These are phyloP conservation scores for Lycium barbarum DNA, from an alignment of 257 asterid species.

Conservation along the genomic window DNA sequence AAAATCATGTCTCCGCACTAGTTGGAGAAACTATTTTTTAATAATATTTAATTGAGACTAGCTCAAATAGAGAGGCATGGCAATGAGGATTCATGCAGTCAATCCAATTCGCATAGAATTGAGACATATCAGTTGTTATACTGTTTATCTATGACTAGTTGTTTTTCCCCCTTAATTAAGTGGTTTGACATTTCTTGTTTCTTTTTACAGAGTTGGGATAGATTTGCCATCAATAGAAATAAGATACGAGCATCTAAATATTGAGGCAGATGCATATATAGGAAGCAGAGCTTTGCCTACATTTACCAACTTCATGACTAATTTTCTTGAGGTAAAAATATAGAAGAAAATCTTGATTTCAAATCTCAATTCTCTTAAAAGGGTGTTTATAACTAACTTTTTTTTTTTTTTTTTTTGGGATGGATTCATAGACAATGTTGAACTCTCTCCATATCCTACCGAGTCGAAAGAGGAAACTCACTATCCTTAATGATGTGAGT, in stretches of 20 bases:
- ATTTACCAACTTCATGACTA: constrained; percentile 13
- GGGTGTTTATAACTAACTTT: neutral
- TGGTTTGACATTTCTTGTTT: neutral
- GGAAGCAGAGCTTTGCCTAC: constrained; percentile 27
- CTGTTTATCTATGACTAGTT: neutral
- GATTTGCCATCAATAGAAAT: constrained; percentile 20
- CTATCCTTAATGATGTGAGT: constrained; percentile 66
- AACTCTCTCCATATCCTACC: constrained; percentile 50
- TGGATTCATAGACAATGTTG: neutral
- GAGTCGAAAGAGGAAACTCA: constrained; percentile 54
- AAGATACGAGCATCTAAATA: constrained; percentile 23
- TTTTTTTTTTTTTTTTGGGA: neutral
- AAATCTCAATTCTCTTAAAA: neutral
- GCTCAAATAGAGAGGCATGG: neutral
- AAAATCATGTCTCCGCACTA: no score
- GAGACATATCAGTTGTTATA: neutral
- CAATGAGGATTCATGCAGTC: neutral
- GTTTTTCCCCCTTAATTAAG: neutral
- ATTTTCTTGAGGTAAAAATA: constrained; percentile 14
- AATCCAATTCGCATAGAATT: neutral
- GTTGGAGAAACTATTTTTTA: no score
- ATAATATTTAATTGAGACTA: neutral
- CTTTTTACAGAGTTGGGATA: constrained; percentile 19
- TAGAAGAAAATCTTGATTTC: neutral
- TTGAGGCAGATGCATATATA: constrained; percentile 17